phyloP scores from a whole-genome alignment of 371 early-diverging fungal species.

The Dinochytrium kinnereticum region DNA sequence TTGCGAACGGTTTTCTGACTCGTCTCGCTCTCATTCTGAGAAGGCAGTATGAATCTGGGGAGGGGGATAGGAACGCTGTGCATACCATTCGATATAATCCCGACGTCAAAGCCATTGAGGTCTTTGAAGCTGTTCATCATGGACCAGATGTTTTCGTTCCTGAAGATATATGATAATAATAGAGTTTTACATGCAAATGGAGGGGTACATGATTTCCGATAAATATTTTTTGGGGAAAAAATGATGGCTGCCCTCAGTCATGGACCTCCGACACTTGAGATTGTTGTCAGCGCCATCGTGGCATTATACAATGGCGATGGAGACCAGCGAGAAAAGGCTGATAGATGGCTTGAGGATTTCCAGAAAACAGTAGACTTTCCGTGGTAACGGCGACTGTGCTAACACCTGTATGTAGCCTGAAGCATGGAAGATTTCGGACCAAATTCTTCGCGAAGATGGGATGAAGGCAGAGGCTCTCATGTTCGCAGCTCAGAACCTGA shows the following conservation, averaged over 20 bases:
- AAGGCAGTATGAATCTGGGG: conserved; percentile 7
- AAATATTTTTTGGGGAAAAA: background rate
- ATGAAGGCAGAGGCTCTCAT: conserved; percentile 69
- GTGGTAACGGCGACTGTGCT: background rate
- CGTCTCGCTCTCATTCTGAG: conserved; percentile 47
- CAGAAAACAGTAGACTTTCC: conserved; percentile 79
- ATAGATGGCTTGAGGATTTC: conserved; percentile 83
- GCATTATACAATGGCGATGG: conserved; percentile 3
- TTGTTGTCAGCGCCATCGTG: background rate
- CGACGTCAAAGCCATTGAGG: background rate
- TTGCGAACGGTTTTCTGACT: conserved; percentile 58
- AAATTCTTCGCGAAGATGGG: conserved; percentile 65
- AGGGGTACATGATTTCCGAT: too few species aligned
- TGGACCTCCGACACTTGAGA: background rate
- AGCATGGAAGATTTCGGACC: conserved; percentile 86
- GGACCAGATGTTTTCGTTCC: conserved; percentile 8
- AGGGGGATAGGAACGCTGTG: conserved; percentile 14
- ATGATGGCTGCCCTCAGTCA: background rate
- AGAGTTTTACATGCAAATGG: too few species aligned
- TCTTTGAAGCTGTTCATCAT: background rate
- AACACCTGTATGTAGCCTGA: conserved; percentile 61
- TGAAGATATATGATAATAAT: conserved; percentile 8
- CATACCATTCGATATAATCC: background rate
- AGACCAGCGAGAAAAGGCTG: conserved; percentile 52
- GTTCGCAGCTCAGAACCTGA: conserved; percentile 93